Base-by-base conservation (phyloP, 2,329 filamentous ascomycete species). In the Cladosporium halotolerans region DNA sequence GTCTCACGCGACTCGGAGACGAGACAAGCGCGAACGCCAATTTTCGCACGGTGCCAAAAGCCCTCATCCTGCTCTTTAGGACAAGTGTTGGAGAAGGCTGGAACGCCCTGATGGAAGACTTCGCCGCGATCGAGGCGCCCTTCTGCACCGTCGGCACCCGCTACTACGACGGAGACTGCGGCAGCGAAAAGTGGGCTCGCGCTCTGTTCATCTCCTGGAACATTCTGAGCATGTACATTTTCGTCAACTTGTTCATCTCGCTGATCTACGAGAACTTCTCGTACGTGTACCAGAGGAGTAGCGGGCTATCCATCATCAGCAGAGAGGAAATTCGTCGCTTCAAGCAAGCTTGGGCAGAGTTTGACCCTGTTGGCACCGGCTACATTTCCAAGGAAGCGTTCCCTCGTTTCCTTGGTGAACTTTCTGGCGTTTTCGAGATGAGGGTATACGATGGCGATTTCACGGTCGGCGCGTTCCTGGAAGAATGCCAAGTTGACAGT, bases 161-260 rank as follows among this genome's bases (percentile, higher is more conserved):
- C 38, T 96, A 96, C 70, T 92, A 90, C 64, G 75, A 88, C 40
- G 93, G 89, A 63, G 95, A 99, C 71, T 99, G 93, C 66, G 93
- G 93, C 55, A 96, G 92, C 72, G 81, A 84, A 47, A 80, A 83
- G 38, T 99, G 93, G 90, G 90, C 93, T 7, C 80, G 90, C 48
- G 82, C 84, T 33, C 77, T 99, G 9, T 99, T 99, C 74, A 90
- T 97, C 54, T 83, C 86, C 4, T 99, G 93, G 93, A 99, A 99
- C 75, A 92, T 99, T 64, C 80, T 99, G 71, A 97, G 92, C 86
- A 99, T 99, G 93, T 99, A 99, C 73, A 95, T 99, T 65, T 99
- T 99, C 66, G 92, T 97, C 66, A 96, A 92, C 66, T 75, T 99
- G 67, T 99, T 99, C 70, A 92, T 99, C 55, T 99, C 93, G 45